Evolutionary conservation across 306 rosid species (phyloP).

Genomic region (Malus orientalis): DNA sequence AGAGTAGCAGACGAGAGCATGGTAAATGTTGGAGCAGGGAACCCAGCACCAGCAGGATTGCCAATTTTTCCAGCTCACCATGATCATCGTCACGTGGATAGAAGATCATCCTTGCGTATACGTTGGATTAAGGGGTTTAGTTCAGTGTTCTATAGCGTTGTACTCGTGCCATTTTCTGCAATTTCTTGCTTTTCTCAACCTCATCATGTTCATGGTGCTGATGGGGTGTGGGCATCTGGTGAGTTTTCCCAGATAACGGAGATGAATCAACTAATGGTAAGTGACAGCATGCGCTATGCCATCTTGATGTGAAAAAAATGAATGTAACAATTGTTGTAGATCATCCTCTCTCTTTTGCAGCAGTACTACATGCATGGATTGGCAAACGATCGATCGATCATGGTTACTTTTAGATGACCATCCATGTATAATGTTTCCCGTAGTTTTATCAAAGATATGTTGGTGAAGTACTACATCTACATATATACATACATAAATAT

Average conservation of each 20-base stretch:
- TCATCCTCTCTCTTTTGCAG: background rate
- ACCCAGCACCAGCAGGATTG: constrained; percentile 14
- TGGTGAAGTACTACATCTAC: background rate
- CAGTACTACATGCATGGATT: background rate
- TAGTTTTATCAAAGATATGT: background rate
- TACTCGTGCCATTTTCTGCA: constrained; percentile 57
- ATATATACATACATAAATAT: background rate
- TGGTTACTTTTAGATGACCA: background rate
- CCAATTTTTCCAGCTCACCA: constrained; percentile 21
- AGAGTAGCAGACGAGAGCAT: constrained; percentile 89
- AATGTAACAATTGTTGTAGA: background rate
- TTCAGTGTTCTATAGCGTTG: constrained; percentile 33
- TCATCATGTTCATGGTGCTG: constrained; percentile 41
- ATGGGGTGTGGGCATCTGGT: constrained; percentile 62
- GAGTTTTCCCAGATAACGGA: constrained; percentile 64
- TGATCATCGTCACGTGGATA: constrained; percentile 36
- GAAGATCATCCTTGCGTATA: background rate
- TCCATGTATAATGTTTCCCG: background rate
- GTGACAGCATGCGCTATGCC: constrained; percentile 95
- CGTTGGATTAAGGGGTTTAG: constrained; percentile 22
- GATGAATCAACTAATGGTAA: constrained; percentile 87
- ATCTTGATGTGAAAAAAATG: constrained; percentile 58
- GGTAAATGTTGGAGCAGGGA: constrained; percentile 28
- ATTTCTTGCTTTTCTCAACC: constrained; percentile 78
- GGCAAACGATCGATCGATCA: background rate